Percentiles rank a stretch among this genome's conserved stretches.
phyloP scores from a whole-genome alignment of 768 basidiomycete species.

The Auricularia heimuer region DNA sequence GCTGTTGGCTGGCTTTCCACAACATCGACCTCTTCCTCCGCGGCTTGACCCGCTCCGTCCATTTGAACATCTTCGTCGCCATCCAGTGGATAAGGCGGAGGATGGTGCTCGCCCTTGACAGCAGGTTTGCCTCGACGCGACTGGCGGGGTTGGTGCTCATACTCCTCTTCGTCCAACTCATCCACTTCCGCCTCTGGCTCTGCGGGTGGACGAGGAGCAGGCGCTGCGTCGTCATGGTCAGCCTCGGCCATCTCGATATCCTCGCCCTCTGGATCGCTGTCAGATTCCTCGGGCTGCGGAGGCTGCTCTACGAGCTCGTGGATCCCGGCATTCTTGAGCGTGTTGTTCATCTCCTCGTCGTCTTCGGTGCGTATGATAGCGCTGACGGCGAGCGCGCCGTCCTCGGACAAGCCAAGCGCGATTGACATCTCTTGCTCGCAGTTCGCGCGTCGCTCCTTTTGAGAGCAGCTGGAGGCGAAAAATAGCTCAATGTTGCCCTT shows the following conservation, averaged over 20 bases:
- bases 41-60: background rate
- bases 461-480: background rate
- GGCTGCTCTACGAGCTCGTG: background rate
- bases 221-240: too few species aligned
- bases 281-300: background rate
- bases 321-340: background rate
- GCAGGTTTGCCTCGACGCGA: too few species aligned
- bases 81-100: too few species aligned
- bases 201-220: too few species aligned
- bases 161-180: too few species aligned
- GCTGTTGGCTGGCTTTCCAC: background rate
- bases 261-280: background rate
- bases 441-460: background rate
- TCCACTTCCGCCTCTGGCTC: too few species aligned
- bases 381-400: background rate
- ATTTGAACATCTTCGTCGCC: too few species aligned
- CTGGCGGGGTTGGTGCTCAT: too few species aligned
- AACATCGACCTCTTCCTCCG: too few species aligned
- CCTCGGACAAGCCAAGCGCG: background rate
- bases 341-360: background rate
- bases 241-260: too few species aligned
- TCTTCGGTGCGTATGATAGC: background rate
- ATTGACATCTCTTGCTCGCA: background rate
- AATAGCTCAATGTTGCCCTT: background rate
- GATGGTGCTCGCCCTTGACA: too few species aligned